phyloP scores from a whole-genome alignment of 768 basidiomycete genomes.

The Kwoniella botswanensis region DNA sequence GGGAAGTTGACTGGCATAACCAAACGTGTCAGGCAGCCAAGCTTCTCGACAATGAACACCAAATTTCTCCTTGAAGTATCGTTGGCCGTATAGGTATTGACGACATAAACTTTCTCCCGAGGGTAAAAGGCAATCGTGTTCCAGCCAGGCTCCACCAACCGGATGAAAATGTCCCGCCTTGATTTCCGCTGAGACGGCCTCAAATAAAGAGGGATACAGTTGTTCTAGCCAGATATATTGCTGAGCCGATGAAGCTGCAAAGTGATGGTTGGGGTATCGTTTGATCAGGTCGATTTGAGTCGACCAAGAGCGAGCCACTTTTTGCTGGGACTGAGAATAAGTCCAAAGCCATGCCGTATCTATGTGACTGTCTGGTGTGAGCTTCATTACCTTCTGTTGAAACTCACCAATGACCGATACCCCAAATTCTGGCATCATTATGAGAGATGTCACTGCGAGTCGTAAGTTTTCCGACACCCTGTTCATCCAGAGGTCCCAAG shows the following conservation, averaged over 20 bases:
- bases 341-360: slow-evolving; percentile 92
- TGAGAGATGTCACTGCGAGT: neutral
- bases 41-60: slow-evolving; percentile 55
- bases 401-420: slow-evolving; percentile 66
- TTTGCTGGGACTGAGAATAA: slow-evolving; percentile 92
- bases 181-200: slow-evolving; percentile 74
- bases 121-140: slow-evolving; percentile 73
- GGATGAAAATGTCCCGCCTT: slow-evolving; percentile 74
- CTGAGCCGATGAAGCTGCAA: slow-evolving; percentile 63
- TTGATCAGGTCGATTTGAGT: slow-evolving; percentile 94
- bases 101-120: slow-evolving; percentile 86
- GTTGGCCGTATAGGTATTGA: slow-evolving; percentile 87
- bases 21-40: slow-evolving; percentile 47
- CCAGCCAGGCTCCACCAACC: slow-evolving; percentile 88
- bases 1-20: slow-evolving; percentile 84
- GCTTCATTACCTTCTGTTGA: neutral
- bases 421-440: slow-evolving; percentile 68
- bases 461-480: neutral
- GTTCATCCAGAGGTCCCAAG: slow-evolving; percentile 13
- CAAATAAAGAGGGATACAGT: slow-evolving; percentile 79
- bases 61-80: slow-evolving; percentile 70
- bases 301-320: slow-evolving; percentile 91
- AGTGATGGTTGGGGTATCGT: slow-evolving; percentile 90
- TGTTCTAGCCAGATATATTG: slow-evolving; percentile 93
- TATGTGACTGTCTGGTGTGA: slow-evolving; percentile 62